Conservation (phyloP, 2,329 filamentous ascomycete genomes). For the Fusarium tricinctum region DNA sequence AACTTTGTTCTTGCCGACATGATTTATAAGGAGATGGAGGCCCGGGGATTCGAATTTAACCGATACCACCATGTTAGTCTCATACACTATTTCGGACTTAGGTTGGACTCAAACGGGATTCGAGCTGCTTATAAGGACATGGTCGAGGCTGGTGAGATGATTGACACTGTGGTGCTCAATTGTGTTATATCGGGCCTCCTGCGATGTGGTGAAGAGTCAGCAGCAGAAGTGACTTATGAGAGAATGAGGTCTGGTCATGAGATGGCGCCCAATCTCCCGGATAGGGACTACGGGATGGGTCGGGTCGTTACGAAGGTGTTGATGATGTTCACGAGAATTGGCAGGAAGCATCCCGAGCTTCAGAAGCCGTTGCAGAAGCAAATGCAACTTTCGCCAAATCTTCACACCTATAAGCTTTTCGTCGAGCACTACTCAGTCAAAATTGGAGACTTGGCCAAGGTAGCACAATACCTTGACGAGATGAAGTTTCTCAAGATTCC, state of each 20-base stretch:
- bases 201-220: slow-evolving; percentile 78
- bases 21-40: slow-evolving; percentile 84
- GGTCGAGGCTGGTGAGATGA: slow-evolving; percentile 86
- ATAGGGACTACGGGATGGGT: slow-evolving; percentile 62
- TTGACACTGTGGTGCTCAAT: slow-evolving; percentile 90
- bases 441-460: slow-evolving; percentile 78
- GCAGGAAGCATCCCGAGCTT: slow-evolving; percentile 69
- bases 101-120: slow-evolving; percentile 79
- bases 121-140: slow-evolving; percentile 84
- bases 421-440: slow-evolving; percentile 79
- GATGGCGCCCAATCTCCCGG: slow-evolving; percentile 57
- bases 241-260: slow-evolving; percentile 80
- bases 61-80: slow-evolving; percentile 85
- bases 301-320: slow-evolving; percentile 68
- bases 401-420: slow-evolving; percentile 84
- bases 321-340: slow-evolving; percentile 70
- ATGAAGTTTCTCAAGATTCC: slow-evolving; percentile 80
- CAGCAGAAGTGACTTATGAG: slow-evolving; percentile 84
- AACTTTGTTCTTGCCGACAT: slow-evolving; percentile 88
- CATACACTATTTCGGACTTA: slow-evolving; percentile 86
- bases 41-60: slow-evolving; percentile 76
- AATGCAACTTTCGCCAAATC: slow-evolving; percentile 78
- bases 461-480: slow-evolving; percentile 80
- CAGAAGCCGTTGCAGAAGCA: slow-evolving; percentile 68
- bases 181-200: slow-evolving; percentile 86